Evolutionary conservation across 192 early-diverging fungal species (phyloP), one percentile per base, ranked within the genome.

Genomic region (Rhizophagus sp.): DNA sequence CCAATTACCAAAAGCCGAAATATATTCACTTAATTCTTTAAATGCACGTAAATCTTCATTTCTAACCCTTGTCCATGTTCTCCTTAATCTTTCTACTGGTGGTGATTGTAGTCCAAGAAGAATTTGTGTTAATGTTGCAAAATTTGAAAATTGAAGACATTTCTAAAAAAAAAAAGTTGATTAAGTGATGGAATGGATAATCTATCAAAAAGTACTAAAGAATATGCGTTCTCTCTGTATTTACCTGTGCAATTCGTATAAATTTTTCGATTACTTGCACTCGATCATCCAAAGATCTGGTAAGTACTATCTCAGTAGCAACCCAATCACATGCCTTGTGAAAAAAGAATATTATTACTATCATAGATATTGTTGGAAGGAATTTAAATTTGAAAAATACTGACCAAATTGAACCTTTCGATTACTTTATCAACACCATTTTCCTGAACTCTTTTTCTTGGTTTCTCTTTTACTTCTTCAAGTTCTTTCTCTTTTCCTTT

Each of bases 251-350:
- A 24, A 92, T 83, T 30, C 88, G 82, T 73, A 92, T 92, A 49
- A 91, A 90, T 50, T 91, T 90, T 76, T 91, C 90, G 44, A 92
- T 84, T 1, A 91, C 87, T 52, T 81, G 83, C 30, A 86, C 89
- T 57, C 91, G 81, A 39, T 80, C 73, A 8, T 88, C 88, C 33
- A 85, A 15, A 62, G 84, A 79, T 8, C 47, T 72, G 11, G 85
- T 83, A 49, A 76, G 52, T 22, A 92, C 67, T 47, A 92, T 90
- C 79, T 88, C 87, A n/a, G 85, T 83, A 1, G 89, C 83, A 0
- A 91, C 91, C 91, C 91, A 92, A 41, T 88, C 86, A 61, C 87
- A 87, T 4, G 80, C 79, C 85, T 85, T 78, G 34, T 7, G 7
- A n/a, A 70, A 24, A 13, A 50, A 27, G 3, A 39, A 24, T 7